Conservation (phyloP, 2,329 filamentous ascomycete genomes). For the Xylaria sp. region DNA sequence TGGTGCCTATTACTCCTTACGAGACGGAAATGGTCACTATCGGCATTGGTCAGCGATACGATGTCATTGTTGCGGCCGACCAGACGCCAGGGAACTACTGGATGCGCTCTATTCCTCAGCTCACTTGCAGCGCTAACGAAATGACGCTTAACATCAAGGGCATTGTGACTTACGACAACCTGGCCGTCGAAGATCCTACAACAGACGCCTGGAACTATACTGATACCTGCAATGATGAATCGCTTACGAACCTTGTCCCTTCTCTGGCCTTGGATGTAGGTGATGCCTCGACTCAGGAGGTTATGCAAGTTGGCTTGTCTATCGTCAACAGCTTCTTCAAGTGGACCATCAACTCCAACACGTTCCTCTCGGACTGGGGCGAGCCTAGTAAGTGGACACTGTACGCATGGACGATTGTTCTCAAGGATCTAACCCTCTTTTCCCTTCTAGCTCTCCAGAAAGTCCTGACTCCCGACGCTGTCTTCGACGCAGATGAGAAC, state of each 20-base stretch:
- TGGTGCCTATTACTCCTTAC: conserved; percentile 69
- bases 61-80: conserved; percentile 59
- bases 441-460: conserved; percentile 49
- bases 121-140: conserved; percentile 55
- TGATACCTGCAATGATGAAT: conserved; percentile 53
- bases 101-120: conserved; percentile 59
- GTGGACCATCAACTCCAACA: conserved; percentile 62
- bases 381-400: conserved; percentile 53
- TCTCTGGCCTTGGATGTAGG: conserved; percentile 52
- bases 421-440: conserved; percentile 19
- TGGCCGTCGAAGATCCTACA: conserved; percentile 37
- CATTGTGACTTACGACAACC: conserved; percentile 58
- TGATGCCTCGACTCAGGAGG: conserved; percentile 41
- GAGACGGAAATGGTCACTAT: conserved; percentile 56
- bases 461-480: conserved; percentile 43
- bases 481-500: conserved; percentile 47
- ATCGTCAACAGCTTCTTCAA: conserved; percentile 54
- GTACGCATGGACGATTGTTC: neutral
- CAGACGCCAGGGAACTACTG: conserved; percentile 57
- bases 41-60: conserved; percentile 55
- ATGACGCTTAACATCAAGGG: conserved; percentile 59
- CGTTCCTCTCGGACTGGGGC: conserved; percentile 60
- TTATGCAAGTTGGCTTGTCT: conserved; percentile 47
- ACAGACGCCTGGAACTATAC: conserved; percentile 29
- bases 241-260: conserved; percentile 51